Conservation (phyloP, 2,329 filamentous ascomycete genomes). For the Falciphora oryzae region DNA sequence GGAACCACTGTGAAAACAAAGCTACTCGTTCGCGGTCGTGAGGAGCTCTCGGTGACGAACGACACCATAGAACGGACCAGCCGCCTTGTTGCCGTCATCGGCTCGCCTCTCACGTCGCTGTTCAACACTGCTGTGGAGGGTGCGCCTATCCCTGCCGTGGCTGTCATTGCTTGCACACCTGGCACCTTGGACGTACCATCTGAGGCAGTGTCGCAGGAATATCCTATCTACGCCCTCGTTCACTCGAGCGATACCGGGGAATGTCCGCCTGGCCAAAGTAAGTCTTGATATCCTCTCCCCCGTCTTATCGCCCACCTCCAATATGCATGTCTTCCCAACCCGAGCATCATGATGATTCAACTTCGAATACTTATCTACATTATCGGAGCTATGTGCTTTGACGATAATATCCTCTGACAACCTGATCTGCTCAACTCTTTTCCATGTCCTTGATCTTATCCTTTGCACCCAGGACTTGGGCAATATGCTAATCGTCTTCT, state of each 20-base stretch:
- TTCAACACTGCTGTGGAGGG: slow-evolving; percentile 71
- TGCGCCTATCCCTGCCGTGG: slow-evolving; percentile 67
- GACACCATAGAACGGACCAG: slow-evolving; percentile 34
- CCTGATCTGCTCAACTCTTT: slow-evolving; percentile 55
- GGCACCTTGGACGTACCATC: slow-evolving; percentile 34
- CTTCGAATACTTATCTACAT: slow-evolving; percentile 99
- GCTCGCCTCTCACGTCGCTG: slow-evolving; percentile 56
- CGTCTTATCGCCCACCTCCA: background rate
- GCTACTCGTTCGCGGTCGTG: slow-evolving; percentile 42
- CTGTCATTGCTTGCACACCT: slow-evolving; percentile 61
- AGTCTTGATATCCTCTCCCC: slow-evolving; percentile 41
- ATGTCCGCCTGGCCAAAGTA: slow-evolving; percentile 84
- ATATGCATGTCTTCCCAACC: background rate
- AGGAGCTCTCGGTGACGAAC: slow-evolving; percentile 17
- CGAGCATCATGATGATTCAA: slow-evolving; percentile 69
- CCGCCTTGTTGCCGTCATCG: slow-evolving; percentile 63
- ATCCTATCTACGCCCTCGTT: slow-evolving; percentile 55
- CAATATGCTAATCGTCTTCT: slow-evolving; percentile 18
- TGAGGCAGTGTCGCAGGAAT: slow-evolving; percentile 27
- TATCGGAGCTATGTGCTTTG: slow-evolving; percentile 82
- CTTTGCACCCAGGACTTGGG: slow-evolving; percentile 15
- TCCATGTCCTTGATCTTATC: slow-evolving; percentile 13
- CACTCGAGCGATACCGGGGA: slow-evolving; percentile 92
- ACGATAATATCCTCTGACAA: slow-evolving; percentile 85
- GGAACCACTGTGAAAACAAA: slow-evolving; percentile 51